Evolutionary conservation across 2,329 filamentous ascomycete genomes (phyloP), one percentile per base, ranked within the genome.

Genomic region (Trichoderma breve): DNA sequence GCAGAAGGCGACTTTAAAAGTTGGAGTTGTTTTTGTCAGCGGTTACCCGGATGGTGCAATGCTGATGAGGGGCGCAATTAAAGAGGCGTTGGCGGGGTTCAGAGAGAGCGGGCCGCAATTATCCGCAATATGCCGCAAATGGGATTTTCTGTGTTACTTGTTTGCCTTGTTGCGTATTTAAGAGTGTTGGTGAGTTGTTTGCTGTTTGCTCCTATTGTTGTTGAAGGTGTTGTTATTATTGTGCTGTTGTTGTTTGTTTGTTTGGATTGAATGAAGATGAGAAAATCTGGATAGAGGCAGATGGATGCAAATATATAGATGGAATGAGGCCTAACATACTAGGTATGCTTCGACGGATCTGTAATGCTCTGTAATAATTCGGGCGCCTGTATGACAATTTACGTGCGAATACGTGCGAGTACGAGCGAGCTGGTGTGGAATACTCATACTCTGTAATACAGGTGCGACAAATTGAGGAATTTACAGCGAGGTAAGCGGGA

Each of bases 51-150:
- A 67, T 70, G 67, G 67, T 43, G 67, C 67, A 70, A 66, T 34
- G 43, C n/a, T 55, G 47, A 51, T 51, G 43, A 51, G 43, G 43
- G 47, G 47, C 47, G 21, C 28, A 14, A 47, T 26, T 57, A 43
- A 18, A 2, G 39, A 39, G 47, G 24, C 34, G 30, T 67, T 67
- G 57, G 57, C 47, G 67, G 55, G 57, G 67, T 51, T 51, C 12
- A 28, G 15, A 61, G 36, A n/a, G 18, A 32, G 57, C 67, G 57
- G 67, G 67, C 67, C 67, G 67, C 67, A 70, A 62, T 70, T 28
- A 15, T 70, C 67, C 62, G 69, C 62, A 66, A 24, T 32, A 66
- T 66, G 58, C 61, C 47, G 61, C 69, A 57, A 51, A 51, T 51
- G n/a, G 43, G 43, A 51, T 51, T 47, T 47, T 51, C 8, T 51